These are phyloP conservation scores for Plasmodium sp. DNA, from an alignment of 169 alveolate species.

Conservation along the genomic window DNA sequence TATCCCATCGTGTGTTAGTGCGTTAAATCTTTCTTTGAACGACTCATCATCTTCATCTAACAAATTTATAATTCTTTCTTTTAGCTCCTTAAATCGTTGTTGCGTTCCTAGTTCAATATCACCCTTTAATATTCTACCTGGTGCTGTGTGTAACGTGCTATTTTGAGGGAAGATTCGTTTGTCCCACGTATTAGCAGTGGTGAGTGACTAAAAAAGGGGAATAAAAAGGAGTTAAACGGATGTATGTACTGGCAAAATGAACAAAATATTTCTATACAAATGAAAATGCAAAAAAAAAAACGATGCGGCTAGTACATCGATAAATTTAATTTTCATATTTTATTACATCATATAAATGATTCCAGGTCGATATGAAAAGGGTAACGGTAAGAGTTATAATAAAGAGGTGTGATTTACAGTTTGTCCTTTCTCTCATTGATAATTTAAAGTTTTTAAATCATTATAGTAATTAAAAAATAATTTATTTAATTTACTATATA, in stretches of 20 bases:
- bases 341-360: background rate
- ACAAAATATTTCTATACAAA: background rate
- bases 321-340: background rate
- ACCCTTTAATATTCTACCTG: background rate
- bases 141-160: background rate
- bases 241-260: background rate
- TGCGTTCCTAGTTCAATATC: background rate
- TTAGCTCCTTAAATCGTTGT: background rate
- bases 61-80: slow-evolving; percentile 17
- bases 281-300: background rate
- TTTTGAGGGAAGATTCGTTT: background rate
- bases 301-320: background rate
- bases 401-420: background rate
- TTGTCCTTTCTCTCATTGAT: background rate
- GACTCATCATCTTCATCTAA: background rate
- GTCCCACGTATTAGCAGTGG: background rate
- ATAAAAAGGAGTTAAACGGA: background rate
- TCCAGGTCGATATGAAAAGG: slow-evolving; percentile 5
- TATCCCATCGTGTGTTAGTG: background rate
- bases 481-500: background rate
- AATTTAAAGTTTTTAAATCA: background rate
- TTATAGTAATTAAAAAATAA: background rate
- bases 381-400: background rate
- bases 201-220: background rate
- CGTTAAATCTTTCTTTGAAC: background rate